Evolutionary conservation across 495 filamentous ascomycete genomes (phyloP).

Genomic region (Podospora pseudoanserina): DNA sequence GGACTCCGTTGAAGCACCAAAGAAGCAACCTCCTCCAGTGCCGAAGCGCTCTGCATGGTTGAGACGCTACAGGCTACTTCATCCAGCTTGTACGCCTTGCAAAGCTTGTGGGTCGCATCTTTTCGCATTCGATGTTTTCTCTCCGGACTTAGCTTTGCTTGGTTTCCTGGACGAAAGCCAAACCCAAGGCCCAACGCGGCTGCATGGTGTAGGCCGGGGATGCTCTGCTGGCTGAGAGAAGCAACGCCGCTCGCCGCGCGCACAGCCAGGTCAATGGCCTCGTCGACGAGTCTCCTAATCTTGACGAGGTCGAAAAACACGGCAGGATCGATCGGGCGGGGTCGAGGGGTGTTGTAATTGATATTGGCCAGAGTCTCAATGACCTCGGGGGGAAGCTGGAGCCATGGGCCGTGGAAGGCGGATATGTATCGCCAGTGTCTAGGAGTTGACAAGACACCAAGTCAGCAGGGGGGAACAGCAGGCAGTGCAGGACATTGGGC

Average conservation of each 20-base stretch:
- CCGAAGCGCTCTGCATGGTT: slow-evolving; percentile 71
- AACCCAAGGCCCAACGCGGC: slow-evolving; percentile 60
- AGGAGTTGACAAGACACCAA: neutral
- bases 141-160: slow-evolving; percentile 67
- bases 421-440: slow-evolving; percentile 84
- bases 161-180: slow-evolving; percentile 49
- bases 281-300: slow-evolving; percentile 71
- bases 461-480: neutral
- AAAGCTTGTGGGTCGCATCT: slow-evolving; percentile 69
- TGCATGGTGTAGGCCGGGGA: slow-evolving; percentile 51
- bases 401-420: slow-evolving; percentile 79
- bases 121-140: slow-evolving; percentile 71
- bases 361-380: slow-evolving; percentile 72
- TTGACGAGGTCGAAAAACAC: slow-evolving; percentile 81
- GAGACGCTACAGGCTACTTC: slow-evolving; percentile 74
- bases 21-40: slow-evolving; percentile 69
- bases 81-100: slow-evolving; percentile 69
- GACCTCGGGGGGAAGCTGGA: slow-evolving; percentile 78
- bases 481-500: neutral
- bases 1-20: slow-evolving; percentile 64
- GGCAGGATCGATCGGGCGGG: slow-evolving; percentile 72
- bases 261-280: slow-evolving; percentile 70
- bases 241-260: slow-evolving; percentile 69
- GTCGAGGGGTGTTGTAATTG: slow-evolving; percentile 71
- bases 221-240: slow-evolving; percentile 56